These are phyloP conservation scores for Fusarium tjaetaba DNA, from an alignment of 2,329 filamentous ascomycete species.

Conservation along the genomic window DNA sequence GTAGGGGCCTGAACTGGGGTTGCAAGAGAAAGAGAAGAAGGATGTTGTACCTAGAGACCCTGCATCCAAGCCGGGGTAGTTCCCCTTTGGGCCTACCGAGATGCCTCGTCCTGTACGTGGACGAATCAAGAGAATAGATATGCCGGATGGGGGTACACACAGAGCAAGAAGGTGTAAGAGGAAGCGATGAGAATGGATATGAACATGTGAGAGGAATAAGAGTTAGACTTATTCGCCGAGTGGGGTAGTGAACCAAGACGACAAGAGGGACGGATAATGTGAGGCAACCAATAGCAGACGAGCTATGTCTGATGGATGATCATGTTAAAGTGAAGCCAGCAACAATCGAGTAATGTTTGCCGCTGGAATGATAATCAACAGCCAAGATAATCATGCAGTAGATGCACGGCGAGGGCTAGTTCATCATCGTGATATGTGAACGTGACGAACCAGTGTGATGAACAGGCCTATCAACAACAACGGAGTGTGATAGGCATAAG, in stretches of 20 bases:
- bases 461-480: constrained; percentile 11
- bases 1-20: constrained; percentile 30
- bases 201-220: constrained; percentile 26
- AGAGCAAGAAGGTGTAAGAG: constrained; percentile 30
- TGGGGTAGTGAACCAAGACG: constrained; percentile 23
- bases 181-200: constrained; percentile 10
- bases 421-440: constrained; percentile 2
- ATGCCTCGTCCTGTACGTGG: constrained; percentile 33
- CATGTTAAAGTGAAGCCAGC: constrained; percentile 8
- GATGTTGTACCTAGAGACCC: constrained; percentile 22
- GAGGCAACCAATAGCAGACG: constrained; percentile 23
- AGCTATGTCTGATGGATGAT: constrained; percentile 4
- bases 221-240: constrained; percentile 12
- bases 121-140: constrained; percentile 29
- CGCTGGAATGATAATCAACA: constrained; percentile 10
- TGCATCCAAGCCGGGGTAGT: constrained; percentile 14
- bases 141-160: constrained; percentile 29
- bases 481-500: constrained; percentile 13
- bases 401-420: constrained; percentile 1
- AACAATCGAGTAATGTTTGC: constrained; percentile 10
- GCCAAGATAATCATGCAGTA: constrained; percentile 2
- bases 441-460: constrained; percentile 25
- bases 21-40: neutral
- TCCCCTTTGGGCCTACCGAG: constrained; percentile 23
- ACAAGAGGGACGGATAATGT: constrained; percentile 16